phyloP scores from a whole-genome alignment of 495 filamentous ascomycete species.

The Aspergillus carlsbadensis region DNA sequence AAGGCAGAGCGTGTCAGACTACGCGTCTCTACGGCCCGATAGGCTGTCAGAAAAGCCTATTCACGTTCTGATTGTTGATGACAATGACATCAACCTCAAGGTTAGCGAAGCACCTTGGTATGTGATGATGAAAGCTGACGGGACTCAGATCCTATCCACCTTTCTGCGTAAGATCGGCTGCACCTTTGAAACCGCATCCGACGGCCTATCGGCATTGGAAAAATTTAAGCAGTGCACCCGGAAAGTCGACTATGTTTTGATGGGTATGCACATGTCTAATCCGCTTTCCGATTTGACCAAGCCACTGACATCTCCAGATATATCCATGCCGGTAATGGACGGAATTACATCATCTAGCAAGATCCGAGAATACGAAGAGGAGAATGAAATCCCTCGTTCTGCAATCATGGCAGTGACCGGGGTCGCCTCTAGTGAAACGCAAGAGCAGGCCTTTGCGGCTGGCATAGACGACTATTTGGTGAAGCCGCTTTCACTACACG shows the following conservation, averaged over 20 bases:
- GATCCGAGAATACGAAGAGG: conserved; percentile 53
- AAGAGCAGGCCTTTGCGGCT: conserved; percentile 39
- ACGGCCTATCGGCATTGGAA: conserved; percentile 59
- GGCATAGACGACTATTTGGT: conserved; percentile 51
- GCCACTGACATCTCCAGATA: conserved; percentile 34
- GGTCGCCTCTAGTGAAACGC: conserved; percentile 42
- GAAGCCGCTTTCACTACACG: conserved; percentile 46
- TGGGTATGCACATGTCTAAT: conserved; percentile 41
- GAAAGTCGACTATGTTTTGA: conserved; percentile 53
- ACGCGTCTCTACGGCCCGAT: background rate
- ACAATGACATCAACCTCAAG: conserved; percentile 52
- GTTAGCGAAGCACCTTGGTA: conserved; percentile 14
- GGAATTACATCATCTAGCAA: conserved; percentile 56
- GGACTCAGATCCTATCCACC: conserved; percentile 39
- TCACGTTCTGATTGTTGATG: conserved; percentile 47
- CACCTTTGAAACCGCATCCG: conserved; percentile 50
- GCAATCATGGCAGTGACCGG: conserved; percentile 51
- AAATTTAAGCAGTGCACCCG: conserved; percentile 37
- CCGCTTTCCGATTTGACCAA: background rate
- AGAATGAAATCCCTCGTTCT: conserved; percentile 18
- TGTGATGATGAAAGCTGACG: background rate
- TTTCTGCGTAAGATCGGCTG: conserved; percentile 56
- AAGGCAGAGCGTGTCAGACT: conserved; percentile 12
- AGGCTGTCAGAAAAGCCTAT: conserved; percentile 5
- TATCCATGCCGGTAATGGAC: conserved; percentile 68